phyloP scores from a whole-genome alignment of 768 basidiomycete genomes.

The Pleurotus platypus region DNA sequence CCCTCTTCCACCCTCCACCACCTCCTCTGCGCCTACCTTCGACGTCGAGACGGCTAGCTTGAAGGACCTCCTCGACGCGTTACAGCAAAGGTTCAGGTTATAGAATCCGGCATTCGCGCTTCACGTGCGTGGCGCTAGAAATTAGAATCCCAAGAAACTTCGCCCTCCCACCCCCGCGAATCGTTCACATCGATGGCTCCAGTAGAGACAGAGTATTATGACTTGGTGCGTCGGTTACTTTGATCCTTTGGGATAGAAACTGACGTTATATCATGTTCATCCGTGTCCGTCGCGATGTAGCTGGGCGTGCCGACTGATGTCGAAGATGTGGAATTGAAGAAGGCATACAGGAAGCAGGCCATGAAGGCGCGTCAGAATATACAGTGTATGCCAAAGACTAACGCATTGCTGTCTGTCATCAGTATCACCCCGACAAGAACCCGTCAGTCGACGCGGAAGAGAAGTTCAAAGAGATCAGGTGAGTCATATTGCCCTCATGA shows the following conservation, averaged over 20 bases:
- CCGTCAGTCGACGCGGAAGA: slow-evolving; percentile 88
- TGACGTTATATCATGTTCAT: too few species aligned
- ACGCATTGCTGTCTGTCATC: background rate
- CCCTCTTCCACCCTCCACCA: too few species aligned
- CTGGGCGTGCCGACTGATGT: slow-evolving; percentile 70
- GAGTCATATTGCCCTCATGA: slow-evolving; percentile 11
- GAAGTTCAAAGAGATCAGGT: slow-evolving; percentile 97
- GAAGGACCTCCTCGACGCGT: too few species aligned
- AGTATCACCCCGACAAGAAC: slow-evolving; percentile 98
- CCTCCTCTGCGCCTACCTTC: too few species aligned
- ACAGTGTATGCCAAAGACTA: background rate
- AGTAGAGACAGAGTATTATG: slow-evolving; percentile 89
- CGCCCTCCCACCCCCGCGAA: too few species aligned
- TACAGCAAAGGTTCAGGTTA: too few species aligned
- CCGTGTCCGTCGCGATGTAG: slow-evolving; percentile 31
- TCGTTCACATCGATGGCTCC: slow-evolving; percentile 55
- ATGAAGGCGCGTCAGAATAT: slow-evolving; percentile 64
- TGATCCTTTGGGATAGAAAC: too few species aligned
- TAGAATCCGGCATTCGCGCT: too few species aligned
- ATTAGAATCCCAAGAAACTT: too few species aligned
- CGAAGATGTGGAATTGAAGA: slow-evolving; percentile 83
- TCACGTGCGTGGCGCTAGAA: too few species aligned
- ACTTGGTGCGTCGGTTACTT: slow-evolving; percentile 50
- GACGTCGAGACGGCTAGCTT: too few species aligned
- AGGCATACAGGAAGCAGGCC: slow-evolving; percentile 91